Evolutionary conservation across 176 grass and related monocot species (phyloP), one percentile per base, ranked within the genome.

Genomic region (Paspalum vaginatum): DNA sequence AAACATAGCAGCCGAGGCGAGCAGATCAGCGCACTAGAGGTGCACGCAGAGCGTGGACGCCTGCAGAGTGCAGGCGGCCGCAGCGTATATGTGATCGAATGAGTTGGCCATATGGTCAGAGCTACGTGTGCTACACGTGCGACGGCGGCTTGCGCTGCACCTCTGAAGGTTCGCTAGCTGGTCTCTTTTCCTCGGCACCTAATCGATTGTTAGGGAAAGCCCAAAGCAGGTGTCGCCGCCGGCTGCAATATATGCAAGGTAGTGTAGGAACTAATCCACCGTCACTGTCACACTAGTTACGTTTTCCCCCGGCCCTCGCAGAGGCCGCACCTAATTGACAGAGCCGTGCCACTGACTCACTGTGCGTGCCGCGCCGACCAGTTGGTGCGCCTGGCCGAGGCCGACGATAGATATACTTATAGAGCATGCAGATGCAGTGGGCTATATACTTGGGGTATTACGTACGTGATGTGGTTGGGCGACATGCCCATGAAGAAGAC

Each of bases 401-500:
- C n/a, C n/a, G n/a, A n/a, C n/a, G n/a, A n/a, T n/a, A n/a, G n/a
- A n/a, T n/a, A n/a, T n/a, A n/a, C n/a, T n/a, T n/a, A n/a, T n/a
- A n/a, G n/a, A n/a, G n/a, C n/a, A n/a, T n/a, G 32, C 32, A 32
- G 32, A 32, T 32, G 32, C 32, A 32, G 32, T 32, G 32, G n/a
- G n/a, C n/a, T n/a, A 42, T 42, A 42, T 42, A 54, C 51, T 15
- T 54, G 51, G 51, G 7, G 38, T 57, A 16, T 12, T 61, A 48
- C 82, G 86, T 74, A 97, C 94, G 79, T 77, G 85, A 99, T 95
- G 78, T 99, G 96, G 84, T 99, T 99, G 7, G 96, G 96, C 2
- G 96, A 99, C 90, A 95, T 86, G 79, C 92, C 79, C 92, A 99
- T 99, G 96, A 95, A 95, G 86, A 99, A 99, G 69, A 93, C 90